Conservation (phyloP, 352 stramenopile species). For the Aphanomyces stellatus region DNA sequence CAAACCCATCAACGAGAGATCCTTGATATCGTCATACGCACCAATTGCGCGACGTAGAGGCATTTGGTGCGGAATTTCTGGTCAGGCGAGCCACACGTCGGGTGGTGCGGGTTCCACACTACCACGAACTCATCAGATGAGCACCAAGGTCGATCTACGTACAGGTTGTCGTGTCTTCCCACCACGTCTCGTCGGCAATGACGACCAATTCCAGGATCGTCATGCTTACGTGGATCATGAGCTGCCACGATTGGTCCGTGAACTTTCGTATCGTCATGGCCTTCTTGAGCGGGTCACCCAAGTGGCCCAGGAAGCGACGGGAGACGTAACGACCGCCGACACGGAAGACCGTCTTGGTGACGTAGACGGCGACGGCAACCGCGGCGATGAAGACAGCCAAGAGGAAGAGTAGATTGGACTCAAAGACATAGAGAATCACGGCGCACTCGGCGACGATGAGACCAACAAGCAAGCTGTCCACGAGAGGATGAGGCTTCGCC, state of each 20-base stretch:
- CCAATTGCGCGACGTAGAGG: conserved; percentile 75
- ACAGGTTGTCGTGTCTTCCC: conserved; percentile 77
- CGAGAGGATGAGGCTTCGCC: conserved; percentile 49
- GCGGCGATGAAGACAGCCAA: conserved; percentile 49
- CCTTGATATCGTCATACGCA: conserved; percentile 19
- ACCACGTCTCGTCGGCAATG: conserved; percentile 75
- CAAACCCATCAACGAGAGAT: background rate
- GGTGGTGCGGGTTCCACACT: conserved; percentile 75
- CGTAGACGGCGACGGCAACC: conserved; percentile 56
- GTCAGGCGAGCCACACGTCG: conserved; percentile 58
- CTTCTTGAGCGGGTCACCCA: conserved; percentile 76
- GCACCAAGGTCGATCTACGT: conserved; percentile 16
- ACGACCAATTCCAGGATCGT: conserved; percentile 76
- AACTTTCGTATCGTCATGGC: conserved; percentile 83
- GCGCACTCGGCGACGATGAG: background rate
- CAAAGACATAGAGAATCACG: conserved; percentile 16
- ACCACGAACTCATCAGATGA: background rate
- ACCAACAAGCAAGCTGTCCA: conserved; percentile 37
- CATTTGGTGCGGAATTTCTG: conserved; percentile 77
- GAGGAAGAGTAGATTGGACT: conserved; percentile 61
- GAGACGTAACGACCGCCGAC: conserved; percentile 28
- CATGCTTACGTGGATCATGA: conserved; percentile 76
- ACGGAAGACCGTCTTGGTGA: conserved; percentile 57
- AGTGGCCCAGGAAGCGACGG: conserved; percentile 62
- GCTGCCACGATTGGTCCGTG: conserved; percentile 83